Evolutionary conservation across 805 yeast genomes (phyloP).

Genomic region (Komagataella pastoris): DNA sequence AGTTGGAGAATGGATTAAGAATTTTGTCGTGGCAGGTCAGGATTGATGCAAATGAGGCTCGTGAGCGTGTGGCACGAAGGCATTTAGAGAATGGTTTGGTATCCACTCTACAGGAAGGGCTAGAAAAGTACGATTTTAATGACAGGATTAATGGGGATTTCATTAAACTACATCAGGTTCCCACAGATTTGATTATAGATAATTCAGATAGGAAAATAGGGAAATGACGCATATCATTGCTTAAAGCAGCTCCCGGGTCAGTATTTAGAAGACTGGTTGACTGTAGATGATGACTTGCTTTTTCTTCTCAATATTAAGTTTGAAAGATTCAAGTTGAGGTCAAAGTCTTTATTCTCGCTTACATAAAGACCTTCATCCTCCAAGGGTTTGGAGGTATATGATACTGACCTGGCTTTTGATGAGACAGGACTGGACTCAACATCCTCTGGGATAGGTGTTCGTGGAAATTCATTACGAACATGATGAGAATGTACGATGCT

Average conservation of each 20-base stretch:
- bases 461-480: background rate
- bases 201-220: constrained; percentile 4
- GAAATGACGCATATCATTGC: background rate
- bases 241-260: background rate
- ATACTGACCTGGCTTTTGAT: background rate
- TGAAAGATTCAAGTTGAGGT: background rate
- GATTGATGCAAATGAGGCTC: constrained; percentile 27
- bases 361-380: background rate
- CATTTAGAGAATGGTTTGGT: constrained; percentile 52
- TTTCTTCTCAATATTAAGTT: background rate
- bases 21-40: constrained; percentile 37
- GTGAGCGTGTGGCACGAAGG: constrained; percentile 48
- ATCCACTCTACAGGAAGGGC: constrained; percentile 32
- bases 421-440: background rate
- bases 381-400: background rate
- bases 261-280: background rate
- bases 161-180: constrained; percentile 7
- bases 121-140: constrained; percentile 32
- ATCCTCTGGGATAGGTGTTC: background rate
- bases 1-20: constrained; percentile 1
- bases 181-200: constrained; percentile 6
- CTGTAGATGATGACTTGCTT: background rate
- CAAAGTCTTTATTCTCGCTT: background rate
- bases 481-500: background rate
- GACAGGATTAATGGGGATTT: constrained; percentile 52